Base-by-base conservation (phyloP, 2,329 filamentous ascomycete genomes). In the Cadophora luteo-olivacea region DNA sequence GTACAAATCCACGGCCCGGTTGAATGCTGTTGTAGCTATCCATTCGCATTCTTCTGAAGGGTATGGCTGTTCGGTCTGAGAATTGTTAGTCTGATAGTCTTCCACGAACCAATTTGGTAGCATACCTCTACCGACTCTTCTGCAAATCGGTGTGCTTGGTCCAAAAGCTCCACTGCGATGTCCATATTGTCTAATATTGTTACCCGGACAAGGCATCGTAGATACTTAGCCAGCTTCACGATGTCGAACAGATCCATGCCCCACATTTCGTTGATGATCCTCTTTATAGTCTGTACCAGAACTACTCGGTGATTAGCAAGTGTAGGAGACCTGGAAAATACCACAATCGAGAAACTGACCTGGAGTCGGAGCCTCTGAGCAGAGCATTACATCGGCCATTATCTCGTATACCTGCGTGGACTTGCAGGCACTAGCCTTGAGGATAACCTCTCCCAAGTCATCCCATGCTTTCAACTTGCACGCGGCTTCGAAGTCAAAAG, bases 401-500 rank as follows among this genome's bases (percentile, higher is more conserved):
- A 86, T 82, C 69, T 91, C 88, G 67, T 87, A 87, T 22, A 86
- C 81, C 4, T 77, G 72, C 41, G 83, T 79, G 62, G 82, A 82
- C 22, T 79, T 78, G 66, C 83, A 87, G 0, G 74, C 64, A 6
- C 79, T 79, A 0, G 84, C 83, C 64, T 82, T 84, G 65, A 84
- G 75, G 25, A 96, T 84, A 8, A 93, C 86, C 19, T 81, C 78
- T 5, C 84, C 81, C 1, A 97, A 80, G 48, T 87, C 84, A 54
- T 91, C 86, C 91, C 90, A 96, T 24, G 85, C 83, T 68, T 88
- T 86, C 4, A 96, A 81, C 38, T 83, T 84, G 49, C 92, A 81
- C 0, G 90, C 88, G 2, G 89, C 91, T 80, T 97, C 94, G 69
- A 97, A 92, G 72, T 96, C 91, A 72, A 94, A 92, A 0, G 91